Evolutionary conservation across 2,329 filamentous ascomycete genomes (phyloP).

Genomic region (Metarhizium brunneum): DNA sequence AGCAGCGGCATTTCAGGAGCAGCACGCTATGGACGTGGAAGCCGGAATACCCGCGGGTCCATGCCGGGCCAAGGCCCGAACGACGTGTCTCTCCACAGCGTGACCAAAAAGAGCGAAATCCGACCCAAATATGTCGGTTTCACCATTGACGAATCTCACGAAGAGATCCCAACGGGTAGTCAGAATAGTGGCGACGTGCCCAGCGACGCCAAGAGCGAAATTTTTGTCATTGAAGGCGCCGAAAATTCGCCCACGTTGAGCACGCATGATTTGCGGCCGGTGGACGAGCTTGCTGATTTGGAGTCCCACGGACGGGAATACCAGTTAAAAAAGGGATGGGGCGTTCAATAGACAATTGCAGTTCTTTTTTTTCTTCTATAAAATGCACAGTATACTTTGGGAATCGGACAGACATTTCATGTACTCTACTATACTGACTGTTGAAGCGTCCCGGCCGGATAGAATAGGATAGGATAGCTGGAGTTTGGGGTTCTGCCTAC

Average conservation of each 20-base stretch:
- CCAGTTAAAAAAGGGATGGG: slow-evolving; percentile 16
- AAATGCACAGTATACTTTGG: neutral
- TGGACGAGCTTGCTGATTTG: slow-evolving; percentile 21
- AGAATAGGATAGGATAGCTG: neutral
- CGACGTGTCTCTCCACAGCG: slow-evolving; percentile 25
- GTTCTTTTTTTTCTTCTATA: neutral
- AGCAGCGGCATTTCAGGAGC: slow-evolving; percentile 18
- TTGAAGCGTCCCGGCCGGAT: neutral
- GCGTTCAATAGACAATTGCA: neutral
- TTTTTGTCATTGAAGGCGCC: slow-evolving; percentile 26
- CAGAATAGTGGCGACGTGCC: slow-evolving; percentile 4
- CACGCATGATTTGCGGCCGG: slow-evolving; percentile 12
- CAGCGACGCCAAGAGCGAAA: slow-evolving; percentile 22
- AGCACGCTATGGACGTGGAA: slow-evolving; percentile 18
- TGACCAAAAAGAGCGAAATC: slow-evolving; percentile 5
- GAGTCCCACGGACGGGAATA: slow-evolving; percentile 16
- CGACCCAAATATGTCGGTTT: slow-evolving; percentile 7
- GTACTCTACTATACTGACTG: neutral
- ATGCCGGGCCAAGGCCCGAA: slow-evolving; percentile 26
- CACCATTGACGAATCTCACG: slow-evolving; percentile 12
- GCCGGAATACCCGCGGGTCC: slow-evolving; percentile 10
- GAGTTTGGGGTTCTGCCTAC: neutral
- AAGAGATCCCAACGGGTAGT: neutral
- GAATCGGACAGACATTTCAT: slow-evolving; percentile 1
- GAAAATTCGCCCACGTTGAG: slow-evolving; percentile 14